Percentiles rank a stretch among this genome's conserved stretches.
phyloP scores from a whole-genome alignment of 306 rosid species.

The Phaseolus lunatus region DNA sequence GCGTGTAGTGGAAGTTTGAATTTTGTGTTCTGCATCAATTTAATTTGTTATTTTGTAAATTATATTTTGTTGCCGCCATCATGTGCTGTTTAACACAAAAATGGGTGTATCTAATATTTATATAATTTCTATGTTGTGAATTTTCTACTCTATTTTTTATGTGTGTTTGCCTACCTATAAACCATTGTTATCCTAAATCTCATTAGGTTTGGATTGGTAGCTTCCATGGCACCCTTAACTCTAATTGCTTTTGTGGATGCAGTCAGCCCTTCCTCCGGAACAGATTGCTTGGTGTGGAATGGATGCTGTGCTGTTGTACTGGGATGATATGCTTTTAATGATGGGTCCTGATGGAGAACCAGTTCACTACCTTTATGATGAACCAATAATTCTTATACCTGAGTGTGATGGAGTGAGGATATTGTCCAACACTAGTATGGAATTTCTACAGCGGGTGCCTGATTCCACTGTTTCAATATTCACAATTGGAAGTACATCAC shows the following conservation, averaged over 20 bases:
- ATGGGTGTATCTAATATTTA: slow-evolving; percentile 13
- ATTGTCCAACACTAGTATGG: slow-evolving; percentile 86
- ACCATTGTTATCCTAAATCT: not conserved
- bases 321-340: slow-evolving; percentile 98
- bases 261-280: slow-evolving; percentile 96
- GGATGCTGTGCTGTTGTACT: slow-evolving; percentile 94
- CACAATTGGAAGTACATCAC: slow-evolving; percentile 94
- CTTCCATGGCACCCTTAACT: slow-evolving; percentile 24
- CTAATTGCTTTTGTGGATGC: slow-evolving; percentile 46
- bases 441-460: slow-evolving; percentile 93
- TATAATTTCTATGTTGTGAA: not conserved
- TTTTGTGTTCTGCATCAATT: slow-evolving; percentile 19
- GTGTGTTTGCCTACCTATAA: not conserved
- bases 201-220: slow-evolving; percentile 30
- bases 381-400: slow-evolving; percentile 83
- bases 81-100: slow-evolving; percentile 30
- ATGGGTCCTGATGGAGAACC: slow-evolving; percentile 98
- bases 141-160: not conserved
- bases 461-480: slow-evolving; percentile 94
- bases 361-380: slow-evolving; percentile 85
- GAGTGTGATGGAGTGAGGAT: slow-evolving; percentile 98
- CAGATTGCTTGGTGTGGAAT: slow-evolving; percentile 97
- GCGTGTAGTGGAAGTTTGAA: not conserved
- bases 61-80: not conserved
- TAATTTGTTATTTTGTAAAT: not conserved